These are phyloP conservation scores for Crucibulum laeve DNA, from an alignment of 768 basidiomycete genomes.

Conservation along the genomic window DNA sequence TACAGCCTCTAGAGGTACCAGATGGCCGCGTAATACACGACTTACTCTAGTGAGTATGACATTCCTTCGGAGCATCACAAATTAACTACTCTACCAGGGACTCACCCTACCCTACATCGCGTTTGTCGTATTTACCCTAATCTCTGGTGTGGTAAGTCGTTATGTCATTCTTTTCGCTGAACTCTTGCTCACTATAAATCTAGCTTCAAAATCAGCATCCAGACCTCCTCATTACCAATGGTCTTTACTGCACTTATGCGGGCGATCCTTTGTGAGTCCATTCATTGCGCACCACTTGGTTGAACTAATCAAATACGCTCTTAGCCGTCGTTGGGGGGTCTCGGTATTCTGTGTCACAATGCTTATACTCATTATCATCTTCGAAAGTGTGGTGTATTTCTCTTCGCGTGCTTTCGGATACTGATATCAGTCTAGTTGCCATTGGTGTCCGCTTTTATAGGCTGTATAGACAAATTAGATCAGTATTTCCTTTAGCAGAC, in stretches of 20 bases:
- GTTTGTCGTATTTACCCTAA: constrained; percentile 35
- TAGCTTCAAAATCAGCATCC: constrained; percentile 16
- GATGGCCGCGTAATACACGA: constrained; percentile 7
- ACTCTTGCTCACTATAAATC: constrained; percentile 1
- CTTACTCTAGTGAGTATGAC: constrained; percentile 9
- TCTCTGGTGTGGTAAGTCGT: constrained; percentile 31
- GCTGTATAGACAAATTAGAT: constrained; percentile 30
- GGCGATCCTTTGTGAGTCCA: constrained; percentile 29
- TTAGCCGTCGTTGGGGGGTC: constrained; percentile 25
- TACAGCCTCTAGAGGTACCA: constrained; percentile 2
- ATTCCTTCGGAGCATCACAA: background rate
- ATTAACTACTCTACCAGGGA: constrained; percentile 10
- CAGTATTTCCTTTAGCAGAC: constrained; percentile 35
- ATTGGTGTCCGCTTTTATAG: constrained; percentile 38
- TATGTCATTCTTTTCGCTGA: background rate
- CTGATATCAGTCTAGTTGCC: constrained; percentile 24
- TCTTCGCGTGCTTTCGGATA: constrained; percentile 1
- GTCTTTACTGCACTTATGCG: constrained; percentile 45
- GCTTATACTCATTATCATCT: constrained; percentile 30
- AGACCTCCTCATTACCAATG: constrained; percentile 28
- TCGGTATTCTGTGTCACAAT: constrained; percentile 41
- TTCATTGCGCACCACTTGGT: background rate
- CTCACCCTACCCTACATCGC: constrained; percentile 28
- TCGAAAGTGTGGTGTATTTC: constrained; percentile 35
- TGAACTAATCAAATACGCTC: background rate